Evolutionary conservation across 805 yeast genomes (phyloP).

Genomic region (Priceomyces castillae): DNA sequence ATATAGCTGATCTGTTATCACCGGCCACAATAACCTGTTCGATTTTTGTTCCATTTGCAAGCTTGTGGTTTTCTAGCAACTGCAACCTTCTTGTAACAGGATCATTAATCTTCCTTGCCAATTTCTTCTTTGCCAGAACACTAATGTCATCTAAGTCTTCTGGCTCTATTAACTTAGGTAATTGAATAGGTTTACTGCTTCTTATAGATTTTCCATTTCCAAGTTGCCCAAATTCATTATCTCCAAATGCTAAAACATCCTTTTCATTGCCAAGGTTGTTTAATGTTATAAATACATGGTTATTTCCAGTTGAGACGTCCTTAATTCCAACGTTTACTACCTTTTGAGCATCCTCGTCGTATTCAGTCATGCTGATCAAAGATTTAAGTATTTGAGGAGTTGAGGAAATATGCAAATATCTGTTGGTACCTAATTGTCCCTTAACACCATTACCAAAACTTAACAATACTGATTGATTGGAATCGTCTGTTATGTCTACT

Average conservation of each 20-base stretch:
- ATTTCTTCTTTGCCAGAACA: constrained; percentile 13
- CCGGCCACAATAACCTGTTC: constrained; percentile 66
- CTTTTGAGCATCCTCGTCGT: constrained; percentile 42
- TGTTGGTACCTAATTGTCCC: constrained; percentile 84
- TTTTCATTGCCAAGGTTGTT: constrained; percentile 41
- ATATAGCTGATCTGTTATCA: constrained; percentile 58
- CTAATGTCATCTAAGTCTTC: constrained; percentile 20
- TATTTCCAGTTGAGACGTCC: constrained; percentile 58
- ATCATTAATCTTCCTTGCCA: constrained; percentile 29
- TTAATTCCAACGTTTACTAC: constrained; percentile 48
- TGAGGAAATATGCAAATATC: constrained; percentile 69
- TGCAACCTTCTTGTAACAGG: constrained; percentile 46
- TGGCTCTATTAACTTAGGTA: constrained; percentile 64
- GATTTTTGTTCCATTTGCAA: constrained; percentile 26
- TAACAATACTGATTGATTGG: constrained; percentile 32
- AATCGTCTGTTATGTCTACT: constrained; percentile 15
- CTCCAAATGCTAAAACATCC: constrained; percentile 80
- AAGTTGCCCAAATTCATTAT: constrained; percentile 76
- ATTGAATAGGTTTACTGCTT: constrained; percentile 48
- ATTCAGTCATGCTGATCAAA: constrained; percentile 50
- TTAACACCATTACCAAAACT: constrained; percentile 81
- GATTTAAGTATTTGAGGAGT: constrained; percentile 60
- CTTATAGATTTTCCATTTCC: constrained; percentile 78
- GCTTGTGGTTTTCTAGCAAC: constrained; percentile 28
- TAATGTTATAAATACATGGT: constrained; percentile 62